phyloP scores from a whole-genome alignment of 352 stramenopile species.

The Globisporangium nunn region DNA sequence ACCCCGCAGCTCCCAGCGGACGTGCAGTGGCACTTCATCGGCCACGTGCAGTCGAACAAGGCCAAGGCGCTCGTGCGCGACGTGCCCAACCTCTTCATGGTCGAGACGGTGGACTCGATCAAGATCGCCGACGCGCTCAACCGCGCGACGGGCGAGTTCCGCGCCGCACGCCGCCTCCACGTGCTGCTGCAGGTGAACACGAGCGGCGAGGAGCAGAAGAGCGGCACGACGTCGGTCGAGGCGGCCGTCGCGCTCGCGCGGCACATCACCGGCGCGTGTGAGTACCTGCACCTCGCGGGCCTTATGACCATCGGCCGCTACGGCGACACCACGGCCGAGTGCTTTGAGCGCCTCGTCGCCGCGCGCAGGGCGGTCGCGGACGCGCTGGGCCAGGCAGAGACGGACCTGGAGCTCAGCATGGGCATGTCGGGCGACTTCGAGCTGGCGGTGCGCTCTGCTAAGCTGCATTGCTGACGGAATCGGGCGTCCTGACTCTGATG shows the following conservation, averaged over 20 bases:
- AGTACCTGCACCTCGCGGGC: slow-evolving; percentile 90
- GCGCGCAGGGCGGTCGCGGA: slow-evolving; percentile 69
- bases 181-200: slow-evolving; percentile 99
- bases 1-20: slow-evolving; percentile 77
- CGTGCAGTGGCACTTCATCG: slow-evolving; percentile 98
- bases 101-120: slow-evolving; percentile 95
- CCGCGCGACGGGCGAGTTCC: slow-evolving; percentile 66
- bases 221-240: slow-evolving; percentile 80
- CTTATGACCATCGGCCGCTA: slow-evolving; percentile 98
- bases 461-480: background rate
- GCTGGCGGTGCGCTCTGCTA: slow-evolving; percentile 58
- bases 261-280: slow-evolving; percentile 89
- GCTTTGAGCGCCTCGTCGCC: slow-evolving; percentile 86
- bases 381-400: slow-evolving; percentile 47
- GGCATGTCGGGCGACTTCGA: slow-evolving; percentile 99
- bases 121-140: slow-evolving; percentile 97
- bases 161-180: slow-evolving; percentile 62
- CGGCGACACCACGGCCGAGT: slow-evolving; percentile 87
- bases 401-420: slow-evolving; percentile 95
- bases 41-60: slow-evolving; percentile 98
- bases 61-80: slow-evolving; percentile 87
- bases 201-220: slow-evolving; percentile 97
- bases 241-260: slow-evolving; percentile 73
- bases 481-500: background rate
- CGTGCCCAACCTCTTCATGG: slow-evolving; percentile 90